Conservation (phyloP, 805 yeast genomes). For the Candida silvicultrix region DNA sequence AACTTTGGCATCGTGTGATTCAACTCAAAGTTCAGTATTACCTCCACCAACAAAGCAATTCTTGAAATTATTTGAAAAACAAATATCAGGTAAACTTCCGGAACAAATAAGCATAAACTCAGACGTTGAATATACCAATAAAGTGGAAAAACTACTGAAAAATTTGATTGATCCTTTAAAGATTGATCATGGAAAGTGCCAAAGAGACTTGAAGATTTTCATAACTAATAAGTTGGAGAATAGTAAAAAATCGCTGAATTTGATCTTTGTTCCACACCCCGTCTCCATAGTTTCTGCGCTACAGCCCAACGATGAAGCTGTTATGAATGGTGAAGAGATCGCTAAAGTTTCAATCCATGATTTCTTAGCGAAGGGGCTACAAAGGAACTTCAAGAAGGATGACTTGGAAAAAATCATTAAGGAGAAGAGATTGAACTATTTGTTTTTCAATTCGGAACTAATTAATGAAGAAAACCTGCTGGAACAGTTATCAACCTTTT, state of each 20-base stretch:
- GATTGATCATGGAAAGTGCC: background rate
- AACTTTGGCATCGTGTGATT: conserved; percentile 7
- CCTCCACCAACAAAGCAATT: conserved; percentile 12
- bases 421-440: background rate
- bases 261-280: conserved; percentile 16
- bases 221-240: conserved; percentile 2
- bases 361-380: background rate
- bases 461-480: background rate
- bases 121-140: background rate
- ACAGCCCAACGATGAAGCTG: conserved; percentile 4
- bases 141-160: conserved; percentile 2
- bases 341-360: background rate
- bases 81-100: conserved; percentile 6
- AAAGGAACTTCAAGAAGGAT: background rate
- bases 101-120: conserved; percentile 5
- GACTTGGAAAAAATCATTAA: background rate
- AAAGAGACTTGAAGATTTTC: conserved; percentile 1
- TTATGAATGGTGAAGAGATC: background rate
- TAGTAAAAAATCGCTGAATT: conserved; percentile 3
- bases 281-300: conserved; percentile 8
- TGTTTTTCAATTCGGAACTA: conserved; percentile 4
- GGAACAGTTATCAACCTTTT: conserved; percentile 1
- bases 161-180: conserved; percentile 2
- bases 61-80: conserved; percentile 5
- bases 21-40: background rate